phyloP scores from a whole-genome alignment of 2,329 filamentous ascomycete species.

The Sodiomyces alkalinus region DNA sequence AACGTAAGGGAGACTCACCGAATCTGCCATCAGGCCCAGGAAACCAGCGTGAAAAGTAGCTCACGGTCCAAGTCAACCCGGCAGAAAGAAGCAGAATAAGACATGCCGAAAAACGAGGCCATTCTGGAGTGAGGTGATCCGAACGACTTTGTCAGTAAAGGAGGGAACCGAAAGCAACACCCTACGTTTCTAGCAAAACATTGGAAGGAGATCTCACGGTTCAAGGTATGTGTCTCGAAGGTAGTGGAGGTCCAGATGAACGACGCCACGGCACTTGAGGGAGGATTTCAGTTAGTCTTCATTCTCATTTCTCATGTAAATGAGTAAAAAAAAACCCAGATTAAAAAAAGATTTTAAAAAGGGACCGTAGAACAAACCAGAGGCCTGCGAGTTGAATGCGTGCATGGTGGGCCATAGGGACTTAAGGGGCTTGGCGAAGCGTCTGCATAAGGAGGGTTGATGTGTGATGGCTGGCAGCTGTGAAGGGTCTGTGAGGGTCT shows the following conservation, averaged over 20 bases:
- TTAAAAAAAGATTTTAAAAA: no score
- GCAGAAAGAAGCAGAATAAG: slow-evolving; percentile 31
- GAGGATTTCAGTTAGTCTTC: background rate
- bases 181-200: no score
- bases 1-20: background rate
- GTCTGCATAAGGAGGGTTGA: no score
- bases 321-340: background rate
- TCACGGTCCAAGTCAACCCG: slow-evolving; percentile 22
- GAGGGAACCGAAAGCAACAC: no score
- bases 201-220: slow-evolving; percentile 19
- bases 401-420: slow-evolving; percentile 17
- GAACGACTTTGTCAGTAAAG: no score
- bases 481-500: no score
- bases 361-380: slow-evolving; percentile 18
- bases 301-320: background rate
- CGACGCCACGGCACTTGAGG: slow-evolving; percentile 31
- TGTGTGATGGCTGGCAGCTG: no score
- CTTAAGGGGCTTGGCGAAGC: no score
- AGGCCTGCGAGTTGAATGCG: slow-evolving; percentile 18
- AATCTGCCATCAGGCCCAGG: slow-evolving; percentile 28
- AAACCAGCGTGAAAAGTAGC: slow-evolving; percentile 28
- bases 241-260: slow-evolving; percentile 32
- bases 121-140: slow-evolving; percentile 20
- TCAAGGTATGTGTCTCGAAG: slow-evolving; percentile 31
- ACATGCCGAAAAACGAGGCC: slow-evolving; percentile 30